Base-by-base conservation (phyloP, 2,329 filamentous ascomycete genomes). In the Phialemonium atrogriseum region DNA sequence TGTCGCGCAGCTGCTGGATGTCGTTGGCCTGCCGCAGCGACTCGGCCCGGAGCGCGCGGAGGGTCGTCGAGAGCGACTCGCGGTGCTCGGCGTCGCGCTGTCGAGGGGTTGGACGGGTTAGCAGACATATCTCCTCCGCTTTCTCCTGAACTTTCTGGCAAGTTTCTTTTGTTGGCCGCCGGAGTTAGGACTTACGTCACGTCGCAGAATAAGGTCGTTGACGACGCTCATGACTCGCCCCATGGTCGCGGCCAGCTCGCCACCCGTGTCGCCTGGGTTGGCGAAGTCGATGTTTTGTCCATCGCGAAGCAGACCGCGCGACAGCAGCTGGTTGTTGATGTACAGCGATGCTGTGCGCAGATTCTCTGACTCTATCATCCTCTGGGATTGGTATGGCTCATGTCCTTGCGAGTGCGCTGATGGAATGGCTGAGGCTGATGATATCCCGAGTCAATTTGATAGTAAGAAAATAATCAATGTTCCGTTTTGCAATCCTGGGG, bases 41-140 rank as follows among this genome's bases (percentile, higher is more conserved):
- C 42, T 91, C 85, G 42, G 77, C 72, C 38, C 85, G 83, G 10
- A 94, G 60, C 15, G 68, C 74, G 36, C 84, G 83, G 34, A 96
- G 73, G 4, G 84, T 85, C 10, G 75, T 73, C 4, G 85, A 85
- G 13, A 94, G 68, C 19, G 77, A 80, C 56, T 95, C 89, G 47
- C 85, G 80, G 54, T 93, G 82, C 42, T 91, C 84, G 40, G 87
- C 83, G 58, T 95, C 89, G 53, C 86, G 84, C 83, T 93, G 55
- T 27, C n/a, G n/a, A n/a, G n/a, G n/a, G n/a, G n/a, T n/a, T n/a
- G n/a, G n/a, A n/a, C n/a, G n/a, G n/a, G n/a, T n/a, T n/a, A n/a
- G n/a, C n/a, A n/a, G n/a, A n/a, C n/a, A n/a, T n/a, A n/a, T n/a
- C n/a, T n/a, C n/a, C n/a, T n/a, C n/a, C n/a, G n/a, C n/a, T n/a